Percentiles rank a stretch among this genome's conserved stretches.
Evolutionary conservation across 192 early-diverging fungal genomes (phyloP).

Genomic region (Backusella westeae): DNA sequence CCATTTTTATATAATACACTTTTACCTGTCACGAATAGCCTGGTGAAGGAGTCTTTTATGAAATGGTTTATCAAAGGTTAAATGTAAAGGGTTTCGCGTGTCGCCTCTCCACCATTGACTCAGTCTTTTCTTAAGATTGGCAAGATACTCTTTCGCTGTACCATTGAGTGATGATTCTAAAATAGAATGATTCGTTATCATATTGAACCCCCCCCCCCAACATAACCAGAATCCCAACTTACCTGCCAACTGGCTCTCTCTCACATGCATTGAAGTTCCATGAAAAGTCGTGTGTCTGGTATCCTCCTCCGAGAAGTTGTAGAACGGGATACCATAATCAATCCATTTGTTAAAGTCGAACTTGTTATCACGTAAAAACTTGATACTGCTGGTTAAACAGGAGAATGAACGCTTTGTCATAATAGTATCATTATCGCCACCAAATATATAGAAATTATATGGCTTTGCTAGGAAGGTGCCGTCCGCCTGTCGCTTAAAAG

Average conservation of each 20-base stretch:
- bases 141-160: not conserved
- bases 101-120: slow-evolving; percentile 43
- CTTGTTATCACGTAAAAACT: slow-evolving; percentile 70
- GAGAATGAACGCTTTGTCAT: not conserved
- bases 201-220: too few species aligned
- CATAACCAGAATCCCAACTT: not conserved
- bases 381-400: slow-evolving; percentile 49
- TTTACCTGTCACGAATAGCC: slow-evolving; percentile 48
- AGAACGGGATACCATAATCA: slow-evolving; percentile 71
- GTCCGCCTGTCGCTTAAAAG: slow-evolving; percentile 56
- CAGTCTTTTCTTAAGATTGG: slow-evolving; percentile 27
- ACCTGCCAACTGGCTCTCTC: not conserved
- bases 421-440: slow-evolving; percentile 8
- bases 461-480: slow-evolving; percentile 68
- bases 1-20: too few species aligned
- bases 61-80: slow-evolving; percentile 56
- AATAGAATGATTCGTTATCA: not conserved
- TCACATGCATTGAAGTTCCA: not conserved
- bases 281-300: slow-evolving; percentile 6
- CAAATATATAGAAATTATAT: slow-evolving; percentile 90
- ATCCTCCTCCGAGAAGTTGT: slow-evolving; percentile 60
- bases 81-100: slow-evolving; percentile 20
- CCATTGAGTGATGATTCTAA: not conserved
- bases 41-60: slow-evolving; percentile 79
- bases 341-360: slow-evolving; percentile 96